A percentile compares a stretch with the other conserved stretches of the same genome.
Conservation (phyloP, 192 early-diverging fungal genomes). For the Linnemannia elongata region DNA sequence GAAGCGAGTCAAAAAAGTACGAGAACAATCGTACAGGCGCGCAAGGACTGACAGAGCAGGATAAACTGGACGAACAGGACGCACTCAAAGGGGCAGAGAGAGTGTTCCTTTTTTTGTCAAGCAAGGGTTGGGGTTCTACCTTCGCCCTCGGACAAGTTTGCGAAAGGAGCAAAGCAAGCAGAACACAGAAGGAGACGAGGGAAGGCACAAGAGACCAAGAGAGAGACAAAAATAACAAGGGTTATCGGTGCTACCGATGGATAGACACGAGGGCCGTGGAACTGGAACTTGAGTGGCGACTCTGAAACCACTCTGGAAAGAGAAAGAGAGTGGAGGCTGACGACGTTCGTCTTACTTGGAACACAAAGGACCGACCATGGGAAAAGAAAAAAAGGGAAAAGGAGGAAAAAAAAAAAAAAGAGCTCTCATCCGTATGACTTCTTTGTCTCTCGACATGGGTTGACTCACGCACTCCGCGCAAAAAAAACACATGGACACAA, state of each 20-base stretch:
- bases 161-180: too few species aligned
- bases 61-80: background rate
- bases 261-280: background rate
- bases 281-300: background rate
- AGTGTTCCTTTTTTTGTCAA: background rate
- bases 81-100: too few species aligned
- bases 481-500: background rate
- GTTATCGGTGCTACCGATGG: background rate
- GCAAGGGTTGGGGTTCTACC: background rate
- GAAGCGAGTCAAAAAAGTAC: background rate
- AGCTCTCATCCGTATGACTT: background rate
- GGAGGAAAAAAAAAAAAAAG: background rate
- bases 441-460: background rate
- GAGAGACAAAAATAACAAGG: background rate
- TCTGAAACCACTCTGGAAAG: background rate
- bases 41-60: background rate
- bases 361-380: too few species aligned
- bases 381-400: too few species aligned
- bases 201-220: background rate
- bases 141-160: background rate
- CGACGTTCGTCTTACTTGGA: too few species aligned
- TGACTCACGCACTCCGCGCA: background rate
- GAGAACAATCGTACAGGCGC: background rate
- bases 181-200: background rate
- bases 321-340: background rate